phyloP scores from a whole-genome alignment of 208 protist species.

The Herpetomonas muscarum region DNA sequence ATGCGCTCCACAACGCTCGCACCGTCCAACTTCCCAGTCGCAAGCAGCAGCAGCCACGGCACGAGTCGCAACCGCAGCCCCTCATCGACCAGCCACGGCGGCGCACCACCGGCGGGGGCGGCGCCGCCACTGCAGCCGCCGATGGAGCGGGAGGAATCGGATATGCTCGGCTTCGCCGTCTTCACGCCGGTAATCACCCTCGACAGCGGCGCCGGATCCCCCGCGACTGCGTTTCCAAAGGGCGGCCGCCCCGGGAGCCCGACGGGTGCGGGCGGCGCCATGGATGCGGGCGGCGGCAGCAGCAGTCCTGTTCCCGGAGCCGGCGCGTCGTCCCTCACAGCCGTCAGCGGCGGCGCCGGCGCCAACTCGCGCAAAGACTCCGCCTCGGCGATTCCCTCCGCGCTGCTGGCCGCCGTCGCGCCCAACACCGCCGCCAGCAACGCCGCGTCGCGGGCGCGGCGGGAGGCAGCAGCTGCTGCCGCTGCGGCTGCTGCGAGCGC shows the following conservation, averaged over 20 bases:
- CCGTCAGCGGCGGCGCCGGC: not conserved
- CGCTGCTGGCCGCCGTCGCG: slow-evolving; percentile 9
- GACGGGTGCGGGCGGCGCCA: not conserved
- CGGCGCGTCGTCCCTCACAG: too few species aligned
- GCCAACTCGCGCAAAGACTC: slow-evolving; percentile 3
- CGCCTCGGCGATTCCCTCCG: slow-evolving; percentile 6
- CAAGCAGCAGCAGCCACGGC: not conserved
- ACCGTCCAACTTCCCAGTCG: not conserved
- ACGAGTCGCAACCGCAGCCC: not conserved
- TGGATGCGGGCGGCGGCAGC: not conserved
- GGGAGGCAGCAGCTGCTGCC: not conserved
- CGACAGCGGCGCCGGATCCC: not conserved
- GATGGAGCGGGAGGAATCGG: not conserved
- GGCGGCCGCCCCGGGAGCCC: too few species aligned
- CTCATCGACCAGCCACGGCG: not conserved
- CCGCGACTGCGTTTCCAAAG: too few species aligned
- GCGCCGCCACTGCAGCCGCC: not conserved
- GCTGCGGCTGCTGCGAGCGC: not conserved
- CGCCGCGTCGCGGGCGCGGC: not conserved
- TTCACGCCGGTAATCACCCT: slow-evolving; percentile 12
- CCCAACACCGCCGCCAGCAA: slow-evolving; percentile 11
- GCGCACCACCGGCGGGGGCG: not conserved
- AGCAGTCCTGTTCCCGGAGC: not conserved
- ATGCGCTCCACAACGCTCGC: not conserved
- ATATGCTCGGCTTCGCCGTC: slow-evolving; percentile 3